These are phyloP conservation scores for bread wheat (Triticum aestivum) DNA, from an alignment of 176 grass and related monocot species.

Conservation along the genomic window IWGSC_CS_RefSeq_v2.1 NC_057808.1:497661685-497662184, in stretches of 20 bases:
- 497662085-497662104: neutral
- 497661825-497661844: neutral
- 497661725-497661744: too few relatives aligned
- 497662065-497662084: neutral
- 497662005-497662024: neutral
- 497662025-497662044: neutral
- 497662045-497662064: neutral
- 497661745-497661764: too few relatives aligned
- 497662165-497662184: neutral
- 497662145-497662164: neutral
- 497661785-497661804: too few relatives aligned
- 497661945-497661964: neutral
- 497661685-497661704: too few relatives aligned
- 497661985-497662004: neutral
- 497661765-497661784: too few relatives aligned
- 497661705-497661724: too few relatives aligned
- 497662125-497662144: neutral
- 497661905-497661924: too few relatives aligned
- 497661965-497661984: too few relatives aligned
- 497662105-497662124: neutral
- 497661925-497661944: neutral
- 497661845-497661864: neutral
- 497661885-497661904: neutral
- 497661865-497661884: neutral
- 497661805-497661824: too few relatives aligned